A percentile compares a stretch with the other conserved stretches of the same genome.
Conservation (phyloP, 2,329 filamentous ascomycete genomes). For the Aspergillus sp. region DNA sequence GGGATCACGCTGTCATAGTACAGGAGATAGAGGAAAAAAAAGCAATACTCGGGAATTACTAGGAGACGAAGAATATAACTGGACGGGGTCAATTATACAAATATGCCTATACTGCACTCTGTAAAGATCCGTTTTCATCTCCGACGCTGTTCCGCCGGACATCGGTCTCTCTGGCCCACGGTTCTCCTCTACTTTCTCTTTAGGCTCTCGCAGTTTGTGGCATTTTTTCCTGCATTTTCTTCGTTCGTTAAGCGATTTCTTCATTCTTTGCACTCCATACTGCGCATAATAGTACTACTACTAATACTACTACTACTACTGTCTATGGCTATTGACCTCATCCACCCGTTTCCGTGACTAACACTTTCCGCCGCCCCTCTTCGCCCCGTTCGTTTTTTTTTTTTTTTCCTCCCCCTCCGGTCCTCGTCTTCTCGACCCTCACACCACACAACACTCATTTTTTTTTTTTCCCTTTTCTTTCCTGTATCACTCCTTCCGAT, state of each 20-base stretch:
- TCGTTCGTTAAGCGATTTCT: neutral
- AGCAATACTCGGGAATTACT: neutral
- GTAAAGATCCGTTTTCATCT: neutral
- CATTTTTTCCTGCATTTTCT: neutral
- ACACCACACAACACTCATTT: conserved; percentile 4
- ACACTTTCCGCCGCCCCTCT: conserved; percentile 22
- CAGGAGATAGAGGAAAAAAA: neutral
- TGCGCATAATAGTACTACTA: neutral
- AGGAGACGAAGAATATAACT: too few species aligned
- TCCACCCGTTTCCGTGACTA: conserved; percentile 28
- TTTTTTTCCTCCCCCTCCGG: conserved; percentile 11
- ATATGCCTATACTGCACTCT: neutral
- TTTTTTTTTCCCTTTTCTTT: conserved; percentile 10
- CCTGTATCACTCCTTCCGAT: conserved; percentile 5
- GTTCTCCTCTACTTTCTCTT: neutral
- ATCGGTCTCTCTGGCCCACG: neutral
- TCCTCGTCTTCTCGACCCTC: conserved; percentile 15
- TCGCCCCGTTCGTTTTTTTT: conserved; percentile 10
- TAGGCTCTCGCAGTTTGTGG: neutral
- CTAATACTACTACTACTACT: neutral
- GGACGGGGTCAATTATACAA: too few species aligned
- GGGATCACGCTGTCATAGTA: neutral
- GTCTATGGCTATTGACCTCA: neutral
- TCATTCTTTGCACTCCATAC: neutral
- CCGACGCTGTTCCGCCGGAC: neutral